Evolutionary conservation across 805 yeast species (phyloP), one percentile per base, ranked within the genome.

Genomic region (Metschnikowia arizonensis): DNA sequence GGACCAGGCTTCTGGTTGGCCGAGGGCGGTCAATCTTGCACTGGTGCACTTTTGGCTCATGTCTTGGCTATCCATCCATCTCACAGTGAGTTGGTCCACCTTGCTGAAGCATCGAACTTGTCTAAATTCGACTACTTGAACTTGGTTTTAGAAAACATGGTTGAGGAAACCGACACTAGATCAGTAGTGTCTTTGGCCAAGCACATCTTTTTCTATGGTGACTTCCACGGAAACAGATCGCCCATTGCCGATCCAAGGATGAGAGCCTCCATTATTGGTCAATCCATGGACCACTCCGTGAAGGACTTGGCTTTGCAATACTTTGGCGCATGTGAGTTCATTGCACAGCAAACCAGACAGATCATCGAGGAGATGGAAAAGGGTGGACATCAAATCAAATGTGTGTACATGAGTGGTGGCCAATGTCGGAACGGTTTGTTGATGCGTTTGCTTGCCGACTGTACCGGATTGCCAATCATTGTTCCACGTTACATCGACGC

Each of bases 21-120:
- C 11, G 99, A 93, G 68, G 99, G 99, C 61, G 99, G 99, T n/a
- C 99, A 93, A 65, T 84, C 95, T 12, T 86, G 96, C 62, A 93
- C 99, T 2, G 99, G 99, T 55, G 97, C 95, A 25, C 76, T 93
- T 32, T 74, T 93, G 52, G 91, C 93, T 2, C 95, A 88, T 64
- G 91, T 91, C 12, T 66, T 93, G 50, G 75, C 87, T 10, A 83
- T 87, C 8, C 98, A 93, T 61, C 97, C 97, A 0, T 95, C 98
- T 0, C 81, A 82, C 55, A 70, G 79, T 2, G 88, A 87, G 59
- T 74, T 91, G 44, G 77, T 80, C 11, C 77, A 74, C 48, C 66
- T 79, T 29, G 81, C 96, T 0, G 86, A 80, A 52, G 79, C 82
- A 17, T 78, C 88, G 1, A 79, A 79, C 44, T 68, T 82, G 28